Conservation (phyloP, 495 filamentous ascomycete species). For the Glutinoglossum americanum region DNA sequence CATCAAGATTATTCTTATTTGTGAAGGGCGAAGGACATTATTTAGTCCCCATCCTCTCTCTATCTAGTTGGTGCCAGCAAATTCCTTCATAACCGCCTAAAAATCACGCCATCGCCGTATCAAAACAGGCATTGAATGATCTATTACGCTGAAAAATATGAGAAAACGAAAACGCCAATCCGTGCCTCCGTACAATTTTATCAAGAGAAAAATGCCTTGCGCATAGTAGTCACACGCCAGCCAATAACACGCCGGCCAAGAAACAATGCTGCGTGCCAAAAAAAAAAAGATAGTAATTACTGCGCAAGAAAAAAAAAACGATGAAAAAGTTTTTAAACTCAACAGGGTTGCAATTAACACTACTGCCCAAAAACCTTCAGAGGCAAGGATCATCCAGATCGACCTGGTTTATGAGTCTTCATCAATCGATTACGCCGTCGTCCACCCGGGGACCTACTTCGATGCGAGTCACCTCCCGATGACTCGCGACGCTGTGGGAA, state of each 20-base stretch:
- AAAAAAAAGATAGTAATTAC: too few relatives aligned
- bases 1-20: background rate
- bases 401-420: background rate
- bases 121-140: background rate
- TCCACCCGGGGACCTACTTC: background rate
- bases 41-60: background rate
- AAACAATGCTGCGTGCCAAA: too few relatives aligned
- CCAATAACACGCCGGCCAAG: too few relatives aligned
- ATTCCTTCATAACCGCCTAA: background rate
- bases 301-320: too few relatives aligned
- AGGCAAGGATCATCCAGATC: background rate
- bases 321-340: background rate
- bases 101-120: background rate
- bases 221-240: background rate
- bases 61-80: background rate
- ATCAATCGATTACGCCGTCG: background rate
- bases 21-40: background rate
- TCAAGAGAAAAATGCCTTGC: background rate
- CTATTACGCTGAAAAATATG: background rate
- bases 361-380: background rate
- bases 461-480: background rate
- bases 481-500: background rate
- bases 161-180: background rate
- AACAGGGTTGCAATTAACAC: background rate
- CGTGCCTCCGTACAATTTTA: background rate